Conservation (phyloP, 345 rosid genomes). For the Syzygium jambos region DNA sequence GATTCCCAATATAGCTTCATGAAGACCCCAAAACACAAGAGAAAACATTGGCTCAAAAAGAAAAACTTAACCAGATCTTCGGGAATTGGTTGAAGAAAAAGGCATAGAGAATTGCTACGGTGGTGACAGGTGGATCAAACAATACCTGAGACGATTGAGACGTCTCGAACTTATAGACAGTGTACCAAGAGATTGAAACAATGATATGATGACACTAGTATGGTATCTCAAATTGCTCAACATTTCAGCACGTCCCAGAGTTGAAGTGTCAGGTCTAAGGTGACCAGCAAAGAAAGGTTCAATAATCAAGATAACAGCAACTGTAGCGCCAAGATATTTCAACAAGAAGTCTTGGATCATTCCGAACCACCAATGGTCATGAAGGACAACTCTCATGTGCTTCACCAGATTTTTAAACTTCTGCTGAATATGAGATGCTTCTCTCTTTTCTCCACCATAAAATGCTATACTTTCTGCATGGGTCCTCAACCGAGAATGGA, state of each 20-base stretch:
- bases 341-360: slow-evolving; percentile 96
- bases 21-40: background rate
- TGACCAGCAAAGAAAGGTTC: slow-evolving; percentile 95
- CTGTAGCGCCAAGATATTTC: slow-evolving; percentile 96
- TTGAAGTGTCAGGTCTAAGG: slow-evolving; percentile 85
- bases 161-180: slow-evolving; percentile 90
- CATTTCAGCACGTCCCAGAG: slow-evolving; percentile 94
- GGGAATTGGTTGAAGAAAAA: background rate
- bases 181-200: slow-evolving; percentile 89
- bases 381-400: slow-evolving; percentile 76
- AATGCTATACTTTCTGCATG: slow-evolving; percentile 99
- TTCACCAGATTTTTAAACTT: slow-evolving; percentile 68
- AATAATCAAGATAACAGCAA: slow-evolving; percentile 84
- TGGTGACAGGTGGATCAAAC: background rate
- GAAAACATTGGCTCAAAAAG: background rate
- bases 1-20: background rate
- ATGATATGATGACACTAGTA: slow-evolving; percentile 85
- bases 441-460: slow-evolving; percentile 91
- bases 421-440: slow-evolving; percentile 80
- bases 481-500: slow-evolving; percentile 95
- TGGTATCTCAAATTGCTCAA: slow-evolving; percentile 98
- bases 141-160: slow-evolving; percentile 91
- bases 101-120: background rate
- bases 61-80: background rate
- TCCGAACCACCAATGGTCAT: slow-evolving; percentile 99